Evolutionary conservation across 225 moss, liverwort and hornwort genomes (phyloP), one percentile per base, ranked within the genome.

Genomic region (Neckera pumila): DNA sequence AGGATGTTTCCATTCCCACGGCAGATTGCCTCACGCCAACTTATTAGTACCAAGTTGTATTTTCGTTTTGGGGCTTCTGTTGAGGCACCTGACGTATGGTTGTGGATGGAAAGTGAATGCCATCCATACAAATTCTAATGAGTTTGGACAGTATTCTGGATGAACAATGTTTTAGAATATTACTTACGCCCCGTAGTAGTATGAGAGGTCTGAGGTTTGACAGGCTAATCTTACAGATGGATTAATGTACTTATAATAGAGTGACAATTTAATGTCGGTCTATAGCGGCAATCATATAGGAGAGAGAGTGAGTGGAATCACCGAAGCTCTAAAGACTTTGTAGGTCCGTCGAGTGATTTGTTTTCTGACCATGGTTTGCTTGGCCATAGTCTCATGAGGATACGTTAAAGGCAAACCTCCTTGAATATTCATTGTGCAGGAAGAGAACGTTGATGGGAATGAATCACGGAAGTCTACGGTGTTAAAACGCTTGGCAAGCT

Each of bases 401-500:
- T 79, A 38, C 27, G 21, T 62, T 34, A 22, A 61, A 45, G 45
- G 34, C 33, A 45, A 81, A 17, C 33, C 22, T 64, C 64, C 22
- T 49, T 64, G 25, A 47, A 51, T 65, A 61, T 64, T 54, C 63
- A 54, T 85, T 73, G 60, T 88, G 88, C 87, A 87, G 91, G 89
- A 89, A 49, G 58, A 84, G 83, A 90, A 51, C 53, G 83, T 75
- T 51, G 84, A 56, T 82, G 85, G 56, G 57, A 85, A 81, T 63
- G 81, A 89, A 76, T 56, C 80, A 63, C 87, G 61, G 85, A 91
- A 89, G 79, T 75, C 69, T 16, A 66, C 40, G 63, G 88, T 87
- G 25, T 77, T 90, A 51, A 45, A 72, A 53, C 85, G 86, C 74
- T 84, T 92, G 89, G 87, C 83, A 53, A 92, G 89, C 87, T 90